Evolutionary conservation across 1,284 basidiomycete species (phyloP), one percentile per base, ranked within the genome.

Genomic region (Taiwanofungus camphoratus): DNA sequence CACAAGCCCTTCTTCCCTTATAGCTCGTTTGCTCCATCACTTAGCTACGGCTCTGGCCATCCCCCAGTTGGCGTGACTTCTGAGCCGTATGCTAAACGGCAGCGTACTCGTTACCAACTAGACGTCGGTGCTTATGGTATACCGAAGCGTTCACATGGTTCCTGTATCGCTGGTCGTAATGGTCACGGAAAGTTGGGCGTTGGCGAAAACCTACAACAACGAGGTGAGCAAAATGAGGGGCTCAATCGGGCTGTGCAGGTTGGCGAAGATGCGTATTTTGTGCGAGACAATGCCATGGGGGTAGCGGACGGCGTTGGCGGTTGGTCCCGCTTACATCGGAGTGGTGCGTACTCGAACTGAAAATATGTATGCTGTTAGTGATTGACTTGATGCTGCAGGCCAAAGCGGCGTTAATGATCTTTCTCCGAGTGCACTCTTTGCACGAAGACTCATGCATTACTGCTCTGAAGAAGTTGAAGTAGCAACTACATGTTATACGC

Each of bases 251-350:
- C 86, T 0, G 82, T 87, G 0, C 84, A 87, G 57, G 82, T 92
- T 6, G 89, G 88, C 40, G 87, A 92, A 58, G 87, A 92, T 56
- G 84, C 87, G 7, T 94, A 92, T 60, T 93, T 94, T 52, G 68
- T 93, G 3, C 70, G 82, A 7, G 76, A 78, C 47, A 87, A 92
- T 54, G 86, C 88, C 5, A 80, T 93, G 65, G 91, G 90, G 13
- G 85, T 93, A 2, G 89, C 90, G 8, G 90, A 93, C 58, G 90
- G 90, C 23, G 91, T 93, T 0, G 91, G 91, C 1, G 91, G 91
- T 2, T 93, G 90, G 89, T 74, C 82, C 11, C 53, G 51, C 38
- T 27, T 53, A 24, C 50, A 51, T n/a, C 73, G 69, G 31, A 51
- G 58, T 44, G 61, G 69, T 69, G 48, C 15, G 15, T 23, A 12